phyloP scores from a whole-genome alignment of 108 stramenopile species.

The Fragilariopsis cylindrus region DNA sequence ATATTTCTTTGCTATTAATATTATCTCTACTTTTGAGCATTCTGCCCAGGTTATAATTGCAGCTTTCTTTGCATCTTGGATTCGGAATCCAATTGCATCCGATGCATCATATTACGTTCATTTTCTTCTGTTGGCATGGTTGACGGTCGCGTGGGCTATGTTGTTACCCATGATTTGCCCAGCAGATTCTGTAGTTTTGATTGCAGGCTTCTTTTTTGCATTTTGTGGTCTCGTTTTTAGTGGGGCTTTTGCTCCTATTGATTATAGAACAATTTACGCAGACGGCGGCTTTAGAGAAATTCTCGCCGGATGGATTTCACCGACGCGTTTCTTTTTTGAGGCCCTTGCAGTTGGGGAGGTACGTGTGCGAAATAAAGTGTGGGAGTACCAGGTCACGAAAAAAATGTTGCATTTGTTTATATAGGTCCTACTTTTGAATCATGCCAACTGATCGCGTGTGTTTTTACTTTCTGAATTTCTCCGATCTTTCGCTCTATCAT shows the following conservation, averaged over 20 bases:
- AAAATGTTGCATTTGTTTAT: too few relatives aligned
- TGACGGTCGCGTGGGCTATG: constrained; percentile 42
- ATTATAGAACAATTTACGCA: constrained; percentile 24
- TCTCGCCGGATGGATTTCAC: constrained; percentile 35
- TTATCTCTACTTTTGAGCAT: constrained; percentile 40
- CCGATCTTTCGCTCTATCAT: not conserved
- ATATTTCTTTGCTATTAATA: constrained; percentile 44
- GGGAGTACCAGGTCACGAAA: too few relatives aligned
- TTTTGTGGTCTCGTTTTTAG: constrained; percentile 45
- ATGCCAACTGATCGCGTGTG: not conserved
- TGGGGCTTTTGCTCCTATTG: constrained; percentile 36
- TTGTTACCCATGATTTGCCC: constrained; percentile 43
- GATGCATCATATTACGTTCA: constrained; percentile 18
- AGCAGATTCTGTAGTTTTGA: constrained; percentile 29
- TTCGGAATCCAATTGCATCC: constrained; percentile 26
- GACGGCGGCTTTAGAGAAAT: constrained; percentile 16
- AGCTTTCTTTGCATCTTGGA: constrained; percentile 33
- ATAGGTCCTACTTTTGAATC: too few relatives aligned
- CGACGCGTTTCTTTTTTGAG: constrained; percentile 48
- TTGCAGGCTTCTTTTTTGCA: constrained; percentile 37
- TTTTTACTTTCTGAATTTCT: constrained; percentile 8
- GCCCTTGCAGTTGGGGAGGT: constrained; percentile 23
- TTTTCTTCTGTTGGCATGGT: constrained; percentile 42
- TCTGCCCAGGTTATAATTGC: constrained; percentile 33
- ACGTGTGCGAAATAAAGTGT: not conserved